These are phyloP conservation scores for Magnusiomyces clavatus DNA, from an alignment of 1,139 yeast genomes.

Conservation along the genomic window DNA sequence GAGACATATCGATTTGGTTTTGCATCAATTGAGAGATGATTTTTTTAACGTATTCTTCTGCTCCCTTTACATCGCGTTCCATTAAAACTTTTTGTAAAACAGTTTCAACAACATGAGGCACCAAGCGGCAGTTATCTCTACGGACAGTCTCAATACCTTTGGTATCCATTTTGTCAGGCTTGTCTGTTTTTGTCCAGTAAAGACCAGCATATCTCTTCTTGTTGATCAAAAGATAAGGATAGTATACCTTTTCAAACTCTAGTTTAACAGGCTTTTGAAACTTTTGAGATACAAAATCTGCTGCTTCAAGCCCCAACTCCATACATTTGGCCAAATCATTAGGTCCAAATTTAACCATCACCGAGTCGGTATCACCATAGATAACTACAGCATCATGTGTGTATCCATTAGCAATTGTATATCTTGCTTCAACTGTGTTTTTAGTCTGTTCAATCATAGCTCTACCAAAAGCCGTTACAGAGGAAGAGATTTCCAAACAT, in stretches of 20 bases:
- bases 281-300: conserved; percentile 68
- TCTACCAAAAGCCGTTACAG: conserved; percentile 94
- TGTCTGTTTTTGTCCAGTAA: conserved; percentile 87
- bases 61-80: conserved; percentile 83
- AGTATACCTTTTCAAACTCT: conserved; percentile 95
- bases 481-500: conserved; percentile 91
- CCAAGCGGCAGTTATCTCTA: conserved; percentile 93
- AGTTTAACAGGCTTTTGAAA: conserved; percentile 84
- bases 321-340: conserved; percentile 77
- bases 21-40: conserved; percentile 87
- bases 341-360: conserved; percentile 95
- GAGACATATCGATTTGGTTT: conserved; percentile 87
- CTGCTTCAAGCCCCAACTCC: conserved; percentile 92
- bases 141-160: conserved; percentile 98
- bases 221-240: conserved; percentile 86
- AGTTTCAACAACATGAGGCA: conserved; percentile 88
- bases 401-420: conserved; percentile 72
- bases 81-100: conserved; percentile 80
- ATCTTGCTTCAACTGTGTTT: conserved; percentile 71
- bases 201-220: conserved; percentile 96
- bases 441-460: conserved; percentile 93
- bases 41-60: conserved; percentile 75
- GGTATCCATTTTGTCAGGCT: conserved; percentile 94
- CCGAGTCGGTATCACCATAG: conserved; percentile 99
- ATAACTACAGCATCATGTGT: conserved; percentile 81